Evolutionary conservation across 768 basidiomycete species (phyloP).

Genomic region (Lactarius sanguifluus): DNA sequence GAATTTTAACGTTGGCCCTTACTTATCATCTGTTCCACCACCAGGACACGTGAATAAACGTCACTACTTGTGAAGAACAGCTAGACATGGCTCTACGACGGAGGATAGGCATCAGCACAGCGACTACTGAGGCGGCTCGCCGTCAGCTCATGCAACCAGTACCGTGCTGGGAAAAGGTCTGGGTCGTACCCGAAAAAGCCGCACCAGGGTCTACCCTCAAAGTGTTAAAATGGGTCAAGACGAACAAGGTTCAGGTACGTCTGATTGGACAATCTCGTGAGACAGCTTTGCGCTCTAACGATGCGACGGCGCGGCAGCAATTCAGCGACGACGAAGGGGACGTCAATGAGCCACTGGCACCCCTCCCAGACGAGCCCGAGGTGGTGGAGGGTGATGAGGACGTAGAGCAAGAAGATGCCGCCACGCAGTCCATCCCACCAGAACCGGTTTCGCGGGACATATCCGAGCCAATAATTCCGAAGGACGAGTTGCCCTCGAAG

Average conservation of each 20-base stretch:
- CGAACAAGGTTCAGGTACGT: conserved; percentile 72
- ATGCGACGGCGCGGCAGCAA: conserved; percentile 49
- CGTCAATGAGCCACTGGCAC: conserved; percentile 75
- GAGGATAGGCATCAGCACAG: conserved; percentile 73
- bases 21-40: background rate
- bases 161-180: conserved; percentile 81
- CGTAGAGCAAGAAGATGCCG: conserved; percentile 68
- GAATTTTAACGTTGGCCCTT: background rate
- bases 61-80: background rate
- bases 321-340: conserved; percentile 86
- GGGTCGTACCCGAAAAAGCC: conserved; percentile 59
- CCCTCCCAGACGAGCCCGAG: conserved; percentile 76
- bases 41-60: background rate
- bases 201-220: conserved; percentile 59
- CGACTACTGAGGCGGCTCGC: conserved; percentile 77
- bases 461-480: conserved; percentile 41
- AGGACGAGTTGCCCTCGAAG: conserved; percentile 54
- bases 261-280: background rate
- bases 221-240: conserved; percentile 77
- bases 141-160: conserved; percentile 89
- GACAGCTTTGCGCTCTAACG: conserved; percentile 11
- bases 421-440: conserved; percentile 41
- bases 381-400: conserved; percentile 76
- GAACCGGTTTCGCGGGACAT: conserved; percentile 41
- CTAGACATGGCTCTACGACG: conserved; percentile 64